Evolutionary conservation across 1,284 basidiomycete genomes (phyloP).

Genomic region (Leccinum griseonigrum): DNA sequence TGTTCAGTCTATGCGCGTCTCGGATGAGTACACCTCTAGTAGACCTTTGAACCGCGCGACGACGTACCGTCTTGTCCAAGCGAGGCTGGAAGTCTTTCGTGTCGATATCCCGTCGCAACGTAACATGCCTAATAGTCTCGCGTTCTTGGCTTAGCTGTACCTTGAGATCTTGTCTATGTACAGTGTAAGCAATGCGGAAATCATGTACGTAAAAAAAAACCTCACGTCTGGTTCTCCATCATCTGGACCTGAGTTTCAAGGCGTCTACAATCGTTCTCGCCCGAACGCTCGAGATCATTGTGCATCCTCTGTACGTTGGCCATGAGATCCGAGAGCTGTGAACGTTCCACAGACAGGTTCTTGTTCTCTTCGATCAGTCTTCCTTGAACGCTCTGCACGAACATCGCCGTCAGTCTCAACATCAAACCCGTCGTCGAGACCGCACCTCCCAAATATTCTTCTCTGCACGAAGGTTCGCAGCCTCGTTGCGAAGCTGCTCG

Average conservation of each 20-base stretch:
- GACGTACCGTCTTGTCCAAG: conserved; percentile 69
- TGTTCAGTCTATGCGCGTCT: conserved; percentile 51
- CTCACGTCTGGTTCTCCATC: conserved; percentile 76
- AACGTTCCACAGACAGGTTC: conserved; percentile 74
- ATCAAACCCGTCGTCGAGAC: too few species aligned
- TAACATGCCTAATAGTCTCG: conserved; percentile 68
- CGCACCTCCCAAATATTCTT: conserved; percentile 89
- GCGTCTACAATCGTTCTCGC: conserved; percentile 75
- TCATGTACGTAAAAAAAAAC: conserved; percentile 9
- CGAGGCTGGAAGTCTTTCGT: conserved; percentile 71
- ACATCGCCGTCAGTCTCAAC: conserved; percentile 3
- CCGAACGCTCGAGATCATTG: conserved; percentile 79
- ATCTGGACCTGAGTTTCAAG: conserved; percentile 80
- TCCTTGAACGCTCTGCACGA: conserved; percentile 62
- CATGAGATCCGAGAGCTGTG: conserved; percentile 84
- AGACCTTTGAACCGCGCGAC: neutral
- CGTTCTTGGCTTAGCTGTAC: conserved; percentile 75
- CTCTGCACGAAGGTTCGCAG: conserved; percentile 84
- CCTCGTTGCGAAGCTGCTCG: conserved; percentile 81
- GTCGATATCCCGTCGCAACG: conserved; percentile 81
- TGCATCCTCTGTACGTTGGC: conserved; percentile 88
- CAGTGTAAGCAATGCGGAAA: neutral
- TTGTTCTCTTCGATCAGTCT: conserved; percentile 87
- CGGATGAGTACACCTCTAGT: conserved; percentile 10
- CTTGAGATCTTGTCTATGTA: conserved; percentile 68